Conservation (phyloP, 768 basidiomycete genomes). For the Suillus sp. region DNA sequence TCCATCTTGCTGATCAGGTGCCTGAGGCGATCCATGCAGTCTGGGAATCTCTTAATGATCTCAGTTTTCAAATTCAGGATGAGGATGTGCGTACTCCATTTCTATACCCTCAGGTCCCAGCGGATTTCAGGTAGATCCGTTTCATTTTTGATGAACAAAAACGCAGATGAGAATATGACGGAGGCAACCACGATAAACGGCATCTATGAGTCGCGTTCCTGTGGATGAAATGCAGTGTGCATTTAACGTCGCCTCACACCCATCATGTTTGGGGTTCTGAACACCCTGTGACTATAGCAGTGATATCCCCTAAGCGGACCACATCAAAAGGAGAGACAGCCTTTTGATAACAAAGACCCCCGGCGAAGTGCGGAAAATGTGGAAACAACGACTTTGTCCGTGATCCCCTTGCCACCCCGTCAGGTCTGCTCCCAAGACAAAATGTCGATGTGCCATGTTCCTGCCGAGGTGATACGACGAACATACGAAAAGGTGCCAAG, state of each 20-base stretch:
- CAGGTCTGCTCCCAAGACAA: background rate
- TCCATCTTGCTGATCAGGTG: background rate
- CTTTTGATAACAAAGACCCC: slow-evolving; percentile 8
- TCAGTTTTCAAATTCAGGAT: background rate
- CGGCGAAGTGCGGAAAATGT: background rate
- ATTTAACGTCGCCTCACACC: background rate
- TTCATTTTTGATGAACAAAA: background rate
- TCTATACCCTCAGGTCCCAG: background rate
- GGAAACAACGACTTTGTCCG: no score
- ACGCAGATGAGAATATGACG: background rate
- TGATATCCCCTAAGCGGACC: background rate
- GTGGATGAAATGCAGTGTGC: background rate
- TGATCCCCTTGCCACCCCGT: background rate
- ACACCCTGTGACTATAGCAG: background rate
- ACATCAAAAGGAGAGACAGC: background rate
- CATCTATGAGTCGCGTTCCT: background rate
- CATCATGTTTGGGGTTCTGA: background rate
- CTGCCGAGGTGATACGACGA: slow-evolving; percentile 29
- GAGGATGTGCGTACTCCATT: no score
- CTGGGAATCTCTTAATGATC: background rate
- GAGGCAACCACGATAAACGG: background rate
- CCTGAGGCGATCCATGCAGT: background rate
- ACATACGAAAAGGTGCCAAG: background rate
- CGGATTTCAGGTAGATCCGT: background rate
- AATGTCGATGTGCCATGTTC: slow-evolving; percentile 24